Base-by-base conservation (phyloP, 495 filamentous ascomycete genomes). In the Xylaria palmicola region DNA sequence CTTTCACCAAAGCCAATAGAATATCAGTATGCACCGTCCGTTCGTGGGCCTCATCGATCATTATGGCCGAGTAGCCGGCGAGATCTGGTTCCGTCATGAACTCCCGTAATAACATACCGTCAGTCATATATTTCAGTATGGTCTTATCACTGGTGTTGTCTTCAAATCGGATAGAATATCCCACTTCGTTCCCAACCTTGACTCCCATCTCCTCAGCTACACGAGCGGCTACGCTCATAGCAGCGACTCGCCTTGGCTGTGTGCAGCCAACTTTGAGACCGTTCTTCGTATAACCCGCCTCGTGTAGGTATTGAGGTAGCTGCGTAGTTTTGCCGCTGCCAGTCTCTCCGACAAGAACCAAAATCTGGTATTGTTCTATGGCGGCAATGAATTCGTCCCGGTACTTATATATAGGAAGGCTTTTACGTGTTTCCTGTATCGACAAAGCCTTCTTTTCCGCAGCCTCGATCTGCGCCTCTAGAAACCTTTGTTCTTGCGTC, bases 31-130 rank as follows among this genome's bases (percentile, higher is more conserved):
- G 85, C 10, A 98, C 81, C 0, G 91, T 97, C 64, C 94, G 81
- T 70, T 98, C 94, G 83, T 98, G 94, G 17, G 95, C 94, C 71
- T 98, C 94, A 68, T 98, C 94, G 62, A 98, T 93, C 89, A 98
- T 97, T 62, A 98, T 69, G 3, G 88, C 90, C 0, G 91, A 88
- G 68, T 98, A 98, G n/a, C 83, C 85, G 10, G 87, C 81, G 10
- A 98, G 75, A 56, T 91, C 88, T 0, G 95, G 93, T 71, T 97
- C 92, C 0, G 91, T 92, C 65, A 97, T 83, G 63, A 97, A 88
- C 68, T 97, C 93, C 68, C 93, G 83, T 19, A 98, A 79, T 43
- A 98, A 80, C 92, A 98, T 97, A 62, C 94, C 94, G 71, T 98
- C 94, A 2, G 94, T 98, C 92, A 97, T 96, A 71, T 97, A 98